These are phyloP conservation scores for Wallemia ichthyophaga DNA, from an alignment of 1,284 basidiomycete genomes.

Conservation along the genomic window DNA sequence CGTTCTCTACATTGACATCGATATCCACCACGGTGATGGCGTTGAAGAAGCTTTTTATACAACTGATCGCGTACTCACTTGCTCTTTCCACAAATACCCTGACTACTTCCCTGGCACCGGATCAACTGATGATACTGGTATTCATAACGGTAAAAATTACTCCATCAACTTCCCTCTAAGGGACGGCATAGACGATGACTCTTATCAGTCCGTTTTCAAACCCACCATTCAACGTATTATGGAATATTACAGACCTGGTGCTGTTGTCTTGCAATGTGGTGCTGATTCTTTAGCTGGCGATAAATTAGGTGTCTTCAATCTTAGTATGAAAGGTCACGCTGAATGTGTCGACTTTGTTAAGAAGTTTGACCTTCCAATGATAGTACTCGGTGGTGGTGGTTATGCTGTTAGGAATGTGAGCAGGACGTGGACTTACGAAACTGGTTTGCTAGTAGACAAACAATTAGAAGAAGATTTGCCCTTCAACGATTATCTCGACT, in stretches of 20 bases:
- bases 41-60: slow-evolving; percentile 98
- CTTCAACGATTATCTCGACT: slow-evolving; percentile 90
- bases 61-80: slow-evolving; percentile 85
- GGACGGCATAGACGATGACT: slow-evolving; percentile 62
- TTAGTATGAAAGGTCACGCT: slow-evolving; percentile 70
- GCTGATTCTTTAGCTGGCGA: slow-evolving; percentile 85
- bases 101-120: slow-evolving; percentile 94
- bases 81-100: slow-evolving; percentile 72
- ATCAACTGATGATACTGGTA: slow-evolving; percentile 53
- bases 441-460: slow-evolving; percentile 64
- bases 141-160: slow-evolving; percentile 64
- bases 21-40: slow-evolving; percentile 93
- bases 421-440: slow-evolving; percentile 86
- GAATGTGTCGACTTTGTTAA: slow-evolving; percentile 67
- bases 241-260: slow-evolving; percentile 66
- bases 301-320: slow-evolving; percentile 84
- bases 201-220: slow-evolving; percentile 50
- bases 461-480: slow-evolving; percentile 62
- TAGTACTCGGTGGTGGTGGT: slow-evolving; percentile 79
- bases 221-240: slow-evolving; percentile 66
- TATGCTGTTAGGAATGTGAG: slow-evolving; percentile 94
- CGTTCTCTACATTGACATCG: slow-evolving; percentile 90
- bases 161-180: slow-evolving; percentile 76
- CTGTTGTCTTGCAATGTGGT: slow-evolving; percentile 78
- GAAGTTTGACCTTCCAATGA: slow-evolving; percentile 54